phyloP scores from a whole-genome alignment of 208 protist species.

The Trichomonas tenax region DNA sequence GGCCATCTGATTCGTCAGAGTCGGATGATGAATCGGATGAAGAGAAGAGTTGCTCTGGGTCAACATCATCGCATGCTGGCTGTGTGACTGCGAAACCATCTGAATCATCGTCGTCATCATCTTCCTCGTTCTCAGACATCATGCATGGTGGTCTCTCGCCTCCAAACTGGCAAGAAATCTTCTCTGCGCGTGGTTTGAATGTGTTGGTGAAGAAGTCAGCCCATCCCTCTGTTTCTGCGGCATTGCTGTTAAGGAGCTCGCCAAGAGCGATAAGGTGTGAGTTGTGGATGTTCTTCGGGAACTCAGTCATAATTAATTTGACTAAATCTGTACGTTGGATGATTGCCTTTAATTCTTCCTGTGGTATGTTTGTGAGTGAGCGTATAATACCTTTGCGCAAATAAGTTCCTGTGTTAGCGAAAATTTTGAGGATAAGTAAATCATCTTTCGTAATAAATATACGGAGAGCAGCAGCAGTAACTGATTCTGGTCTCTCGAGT shows the following conservation, averaged over 20 bases:
- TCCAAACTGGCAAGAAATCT: not conserved
- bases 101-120: not conserved
- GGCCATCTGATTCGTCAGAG: not conserved
- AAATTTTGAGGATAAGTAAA: not conserved
- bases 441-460: not conserved
- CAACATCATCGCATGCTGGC: not conserved
- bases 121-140: not conserved
- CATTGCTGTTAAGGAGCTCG: not conserved
- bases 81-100: not conserved
- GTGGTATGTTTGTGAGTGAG: not conserved
- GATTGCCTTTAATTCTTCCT: not conserved
- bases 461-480: not conserved
- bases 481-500: not conserved
- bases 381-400: not conserved
- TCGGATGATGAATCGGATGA: not conserved
- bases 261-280: not conserved
- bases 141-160: not conserved
- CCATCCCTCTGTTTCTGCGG: not conserved
- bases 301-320: not conserved
- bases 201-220: not conserved
- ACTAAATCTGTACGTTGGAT: not conserved
- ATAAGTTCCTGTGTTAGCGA: not conserved
- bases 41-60: not conserved
- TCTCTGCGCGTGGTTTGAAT: not conserved
- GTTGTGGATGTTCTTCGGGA: not conserved